Evolutionary conservation across 164 flowering plant genomes (phyloP), one percentile per base, ranked within the genome.

Genomic region (Platanus orientalis): DNA sequence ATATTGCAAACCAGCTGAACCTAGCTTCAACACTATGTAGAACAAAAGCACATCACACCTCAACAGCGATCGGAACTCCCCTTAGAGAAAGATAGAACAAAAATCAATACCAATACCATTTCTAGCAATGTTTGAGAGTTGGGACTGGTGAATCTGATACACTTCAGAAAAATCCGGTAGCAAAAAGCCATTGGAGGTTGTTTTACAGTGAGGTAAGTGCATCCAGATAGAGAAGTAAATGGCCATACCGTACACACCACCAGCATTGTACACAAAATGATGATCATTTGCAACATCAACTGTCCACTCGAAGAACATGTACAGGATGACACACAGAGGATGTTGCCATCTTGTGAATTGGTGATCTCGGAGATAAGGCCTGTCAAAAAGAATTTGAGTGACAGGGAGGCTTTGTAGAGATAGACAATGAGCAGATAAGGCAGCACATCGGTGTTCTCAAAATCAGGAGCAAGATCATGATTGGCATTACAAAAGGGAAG

Each of bases 241-340:
- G 1, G 62, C 39, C 4, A 27, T 58, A 24, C 56, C 45, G 56
- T 47, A 57, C 7, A 21, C 57, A 0, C 69, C 50, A 27, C 54
- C 10, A 32, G 12, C 49, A 30, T 16, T 20, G 62, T 57, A 65
- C 45, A 29, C 30, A 3, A 36, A 28, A 19, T 57, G 69, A 29
- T 27, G 32, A 19, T 23, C 9, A 1, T 32, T n/a, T 24, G 69
- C 69, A 5, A 32, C 45, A 13, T 49, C 48, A 17, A 58, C 48
- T 6, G 69, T 65, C 69, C 69, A 65, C 17, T 62, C 69, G 4
- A 58, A 5, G 32, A 65, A 57, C 62, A 57, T 23, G 23, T 65
- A 62, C 42, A 23, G 14, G 49, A 65, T 49, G 49, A 65, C 16
- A 62, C 57, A 57, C 21, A 57, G 23, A 6, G 69, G 48, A 11